Evolutionary conservation across 1,284 basidiomycete species (phyloP).

Genomic region (Cystobasidium sp.): DNA sequence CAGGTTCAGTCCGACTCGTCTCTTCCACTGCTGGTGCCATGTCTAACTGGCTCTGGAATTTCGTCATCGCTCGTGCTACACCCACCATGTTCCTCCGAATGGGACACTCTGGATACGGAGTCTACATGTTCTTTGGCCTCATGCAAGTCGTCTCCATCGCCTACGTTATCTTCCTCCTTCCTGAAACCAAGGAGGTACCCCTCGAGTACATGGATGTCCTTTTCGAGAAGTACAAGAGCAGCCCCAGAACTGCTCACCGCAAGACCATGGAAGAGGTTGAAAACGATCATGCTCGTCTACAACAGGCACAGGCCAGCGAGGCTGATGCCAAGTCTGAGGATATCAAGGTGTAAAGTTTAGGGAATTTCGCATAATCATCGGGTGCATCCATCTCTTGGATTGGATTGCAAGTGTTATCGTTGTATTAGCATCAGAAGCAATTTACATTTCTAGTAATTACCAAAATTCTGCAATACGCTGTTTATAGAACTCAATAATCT

Average conservation of each 20-base stretch:
- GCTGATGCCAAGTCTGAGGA: not conserved
- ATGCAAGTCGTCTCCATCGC: constrained; percentile 53
- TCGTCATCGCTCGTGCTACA: constrained; percentile 52
- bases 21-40: constrained; percentile 35
- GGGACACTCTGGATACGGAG: constrained; percentile 51
- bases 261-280: constrained; percentile 31
- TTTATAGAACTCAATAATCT: no score
- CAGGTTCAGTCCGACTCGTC: constrained; percentile 54
- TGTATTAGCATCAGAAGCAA: no score
- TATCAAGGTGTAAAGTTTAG: not conserved
- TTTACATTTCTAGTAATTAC: no score
- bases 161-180: constrained; percentile 52
- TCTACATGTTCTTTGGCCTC: constrained; percentile 56
- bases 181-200: constrained; percentile 51
- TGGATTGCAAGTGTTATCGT: no score
- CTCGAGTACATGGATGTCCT: constrained; percentile 30
- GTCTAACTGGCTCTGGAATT: constrained; percentile 45
- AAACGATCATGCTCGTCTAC: constrained; percentile 2
- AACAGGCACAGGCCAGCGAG: not conserved
- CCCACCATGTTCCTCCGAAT: constrained; percentile 42
- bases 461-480: no score
- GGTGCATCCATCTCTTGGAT: no score
- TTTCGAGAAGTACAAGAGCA: constrained; percentile 32
- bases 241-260: constrained; percentile 29
- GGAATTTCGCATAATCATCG: no score